Evolutionary conservation across 305 asterid genomes (phyloP), one percentile per base, ranked within the genome.

Genomic region (Petunia hybrid): DNA sequence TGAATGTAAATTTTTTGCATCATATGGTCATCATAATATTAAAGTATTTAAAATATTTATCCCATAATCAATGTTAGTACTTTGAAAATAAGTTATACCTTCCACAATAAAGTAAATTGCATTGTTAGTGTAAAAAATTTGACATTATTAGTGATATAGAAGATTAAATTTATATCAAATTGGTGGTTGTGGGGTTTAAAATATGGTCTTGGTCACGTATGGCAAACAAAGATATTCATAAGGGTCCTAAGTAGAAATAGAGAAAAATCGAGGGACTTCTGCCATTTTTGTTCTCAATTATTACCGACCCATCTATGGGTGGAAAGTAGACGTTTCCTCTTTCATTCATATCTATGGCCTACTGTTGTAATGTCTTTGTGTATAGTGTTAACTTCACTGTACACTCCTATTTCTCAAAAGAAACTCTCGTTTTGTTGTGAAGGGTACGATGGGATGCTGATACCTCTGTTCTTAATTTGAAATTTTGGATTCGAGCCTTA

Each of bases 241-340:
- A 16, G 41, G 59, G 45, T 35, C 61, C 12, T 42, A 5, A 62
- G 43, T 61, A 36, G 75, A 63, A 43, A 35, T 12, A 43, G 4
- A 12, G 43, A 46, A 43, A 12, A 78, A 2, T 14, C 0, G 62
- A 46, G 75, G 81, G 80, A 63, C 45, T 51, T 53, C 10, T 62
- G 69, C 35, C 57, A 46, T 42, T 16, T 45, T 61, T 42, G 0
- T 22, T 41, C 60, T 78, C 75, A 63, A 78, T 78, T 78, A 78
- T 78, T 63, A 63, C 14, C 9, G 36, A 66, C 57, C 74, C 75
- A 64, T 10, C 63, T 46, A 78, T 43, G 62, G 48, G 75, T 79
- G 77, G 83, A 80, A 22, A 80, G 53, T 35, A 62, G 83, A 80
- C 63, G 12, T 71, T 68, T 80, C 83, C 83, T 60, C 80, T 56